Evolutionary conservation across 1,284 basidiomycete species (phyloP).

Genomic region (Stygiomarasmius scandens): DNA sequence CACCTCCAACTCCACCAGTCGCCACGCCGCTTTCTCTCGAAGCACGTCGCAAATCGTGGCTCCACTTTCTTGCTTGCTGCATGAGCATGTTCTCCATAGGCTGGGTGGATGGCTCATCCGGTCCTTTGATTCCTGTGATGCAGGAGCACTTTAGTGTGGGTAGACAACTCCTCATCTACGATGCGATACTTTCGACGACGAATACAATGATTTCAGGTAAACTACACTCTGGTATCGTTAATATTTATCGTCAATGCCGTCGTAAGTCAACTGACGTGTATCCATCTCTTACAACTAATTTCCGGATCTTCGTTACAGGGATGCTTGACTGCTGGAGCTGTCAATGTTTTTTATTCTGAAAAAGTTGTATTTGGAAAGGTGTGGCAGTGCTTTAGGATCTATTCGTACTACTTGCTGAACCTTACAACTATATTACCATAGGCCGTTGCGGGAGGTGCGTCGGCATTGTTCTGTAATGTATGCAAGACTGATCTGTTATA

Average conservation of each 20-base stretch:
- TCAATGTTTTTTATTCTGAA: slow-evolving; percentile 59
- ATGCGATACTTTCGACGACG: too few relatives aligned
- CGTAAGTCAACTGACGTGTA: too few relatives aligned
- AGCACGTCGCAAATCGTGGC: background rate
- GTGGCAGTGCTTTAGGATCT: too few relatives aligned
- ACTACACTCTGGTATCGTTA: slow-evolving; percentile 50
- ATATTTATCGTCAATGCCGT: slow-evolving; percentile 49
- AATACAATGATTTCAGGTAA: too few relatives aligned
- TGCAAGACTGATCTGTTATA: background rate
- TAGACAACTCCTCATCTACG: too few relatives aligned
- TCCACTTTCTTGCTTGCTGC: slow-evolving; percentile 37
- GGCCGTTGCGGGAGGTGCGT: too few relatives aligned
- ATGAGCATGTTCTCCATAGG: slow-evolving; percentile 40
- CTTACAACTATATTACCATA: too few relatives aligned
- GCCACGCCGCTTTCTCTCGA: background rate
- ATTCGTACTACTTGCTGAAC: too few relatives aligned
- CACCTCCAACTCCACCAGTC: background rate
- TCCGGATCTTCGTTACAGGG: too few relatives aligned
- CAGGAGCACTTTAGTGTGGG: slow-evolving; percentile 55
- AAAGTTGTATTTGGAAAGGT: slow-evolving; percentile 65
- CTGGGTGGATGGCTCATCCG: slow-evolving; percentile 49
- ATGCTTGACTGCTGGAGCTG: slow-evolving; percentile 52
- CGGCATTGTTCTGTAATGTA: too few relatives aligned
- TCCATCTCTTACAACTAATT: too few relatives aligned
- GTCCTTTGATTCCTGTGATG: slow-evolving; percentile 48